Percentiles rank a stretch among this genome's conserved stretches.
Evolutionary conservation across 305 asterid genomes (phyloP).

Genomic region (Solanum chacoense): DNA sequence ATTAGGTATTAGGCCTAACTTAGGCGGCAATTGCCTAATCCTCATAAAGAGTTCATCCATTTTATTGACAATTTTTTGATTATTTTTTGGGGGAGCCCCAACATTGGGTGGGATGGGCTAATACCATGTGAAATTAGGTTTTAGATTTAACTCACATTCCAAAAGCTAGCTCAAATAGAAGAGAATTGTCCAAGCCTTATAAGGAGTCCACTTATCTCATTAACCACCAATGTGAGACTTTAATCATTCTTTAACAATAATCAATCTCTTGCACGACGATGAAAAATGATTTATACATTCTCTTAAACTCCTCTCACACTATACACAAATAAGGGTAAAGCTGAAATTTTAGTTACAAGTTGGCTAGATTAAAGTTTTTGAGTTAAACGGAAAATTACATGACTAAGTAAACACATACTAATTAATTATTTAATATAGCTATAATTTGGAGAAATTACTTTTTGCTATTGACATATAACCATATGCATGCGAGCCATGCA

Average conservation of each 20-base stretch:
- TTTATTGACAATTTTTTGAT: too few species aligned
- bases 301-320: neutral
- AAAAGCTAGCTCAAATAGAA: rapidly evolving
- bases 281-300: neutral
- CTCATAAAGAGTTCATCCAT: too few species aligned
- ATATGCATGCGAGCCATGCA: neutral
- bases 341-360: neutral
- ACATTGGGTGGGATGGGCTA: too few species aligned
- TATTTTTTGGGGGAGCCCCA: too few species aligned
- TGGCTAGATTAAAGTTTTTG: neutral
- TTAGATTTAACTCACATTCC: rapidly evolving
- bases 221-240: too few species aligned
- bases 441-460: too few species aligned
- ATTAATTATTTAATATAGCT: neutral
- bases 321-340: neutral
- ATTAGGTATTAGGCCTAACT: too few species aligned
- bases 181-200: neutral
- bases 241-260: neutral
- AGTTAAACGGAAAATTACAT: too few species aligned
- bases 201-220: neutral
- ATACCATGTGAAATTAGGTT: too few species aligned
- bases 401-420: too few species aligned
- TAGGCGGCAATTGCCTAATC: too few species aligned
- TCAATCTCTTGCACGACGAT: neutral
- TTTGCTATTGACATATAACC: too few species aligned